Conservation (phyloP, 805 yeast genomes). For the Soucietia sequanensis region DNA sequence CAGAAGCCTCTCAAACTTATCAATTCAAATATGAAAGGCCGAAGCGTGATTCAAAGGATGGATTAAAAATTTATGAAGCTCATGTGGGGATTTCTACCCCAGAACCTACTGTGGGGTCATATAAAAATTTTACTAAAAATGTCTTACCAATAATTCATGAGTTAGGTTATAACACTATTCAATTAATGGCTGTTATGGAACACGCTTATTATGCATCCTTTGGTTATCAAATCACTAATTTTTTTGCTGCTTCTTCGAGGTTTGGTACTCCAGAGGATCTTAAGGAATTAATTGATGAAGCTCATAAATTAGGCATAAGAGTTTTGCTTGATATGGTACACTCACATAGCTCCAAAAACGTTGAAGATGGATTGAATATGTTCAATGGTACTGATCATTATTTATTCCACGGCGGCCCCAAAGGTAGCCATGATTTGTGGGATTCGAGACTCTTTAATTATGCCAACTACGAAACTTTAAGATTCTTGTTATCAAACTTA, state of each 20-base stretch:
- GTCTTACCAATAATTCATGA: slow-evolving; percentile 81
- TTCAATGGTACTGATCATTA: slow-evolving; percentile 96
- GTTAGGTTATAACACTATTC: slow-evolving; percentile 89
- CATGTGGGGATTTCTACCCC: slow-evolving; percentile 94
- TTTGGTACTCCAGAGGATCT: slow-evolving; percentile 95
- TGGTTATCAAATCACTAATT: slow-evolving; percentile 95
- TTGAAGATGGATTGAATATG: slow-evolving; percentile 86
- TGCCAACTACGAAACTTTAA: slow-evolving; percentile 84
- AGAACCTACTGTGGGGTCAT: slow-evolving; percentile 80
- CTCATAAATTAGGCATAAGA: slow-evolving; percentile 82
- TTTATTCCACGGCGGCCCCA: slow-evolving; percentile 88
- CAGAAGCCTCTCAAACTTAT: slow-evolving; percentile 47
- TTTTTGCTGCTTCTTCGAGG: slow-evolving; percentile 86
- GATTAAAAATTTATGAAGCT: slow-evolving; percentile 84
- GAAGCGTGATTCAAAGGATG: slow-evolving; percentile 35
- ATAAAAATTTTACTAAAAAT: slow-evolving; percentile 77
- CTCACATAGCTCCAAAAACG: slow-evolving; percentile 94
- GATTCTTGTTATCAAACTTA: slow-evolving; percentile 82
- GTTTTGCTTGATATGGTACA: slow-evolving; percentile 92
- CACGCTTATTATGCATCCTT: slow-evolving; percentile 98
- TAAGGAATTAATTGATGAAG: slow-evolving; percentile 85
- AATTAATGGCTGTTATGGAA: slow-evolving; percentile 97
- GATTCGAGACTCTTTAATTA: slow-evolving; percentile 94
- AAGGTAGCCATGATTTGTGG: slow-evolving; percentile 91
- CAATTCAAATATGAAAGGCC: slow-evolving; percentile 68